phyloP scores from a whole-genome alignment of 2,329 filamentous ascomycete species.

The Alternaria burnsii region DNA sequence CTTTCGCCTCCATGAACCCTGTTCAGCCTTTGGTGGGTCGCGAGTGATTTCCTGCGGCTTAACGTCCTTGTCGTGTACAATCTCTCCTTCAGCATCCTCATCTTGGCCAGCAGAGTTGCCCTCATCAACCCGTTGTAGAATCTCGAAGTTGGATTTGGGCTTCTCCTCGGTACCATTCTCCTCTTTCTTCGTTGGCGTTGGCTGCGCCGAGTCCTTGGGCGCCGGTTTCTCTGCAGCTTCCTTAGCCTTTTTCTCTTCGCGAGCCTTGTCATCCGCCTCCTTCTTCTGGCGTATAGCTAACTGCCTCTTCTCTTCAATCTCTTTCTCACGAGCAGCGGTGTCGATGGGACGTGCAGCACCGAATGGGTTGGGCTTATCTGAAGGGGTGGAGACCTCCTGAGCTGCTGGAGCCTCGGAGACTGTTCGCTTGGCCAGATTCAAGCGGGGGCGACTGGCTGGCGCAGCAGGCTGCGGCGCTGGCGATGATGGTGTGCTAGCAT shows the following conservation, averaged over 20 bases:
- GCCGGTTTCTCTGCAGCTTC: constrained; percentile 65
- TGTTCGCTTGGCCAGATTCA: constrained; percentile 91
- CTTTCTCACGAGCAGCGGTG: constrained; percentile 85
- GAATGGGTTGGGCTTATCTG: constrained; percentile 90
- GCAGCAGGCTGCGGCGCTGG: constrained; percentile 70
- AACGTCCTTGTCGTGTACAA: constrained; percentile 61
- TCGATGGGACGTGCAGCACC: constrained; percentile 94
- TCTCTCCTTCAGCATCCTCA: constrained; percentile 59
- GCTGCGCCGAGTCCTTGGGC: constrained; percentile 59
- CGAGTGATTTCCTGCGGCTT: constrained; percentile 65
- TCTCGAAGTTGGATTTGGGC: constrained; percentile 62
- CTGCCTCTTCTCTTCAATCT: constrained; percentile 88
- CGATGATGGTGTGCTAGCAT: constrained; percentile 78
- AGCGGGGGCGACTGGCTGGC: constrained; percentile 74
- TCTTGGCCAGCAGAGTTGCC: constrained; percentile 53
- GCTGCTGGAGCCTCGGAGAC: constrained; percentile 75
- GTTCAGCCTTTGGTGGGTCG: constrained; percentile 52
- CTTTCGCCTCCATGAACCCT: constrained; percentile 53
- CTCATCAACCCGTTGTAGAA: constrained; percentile 59
- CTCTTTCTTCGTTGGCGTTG: constrained; percentile 43
- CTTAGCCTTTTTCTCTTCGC: constrained; percentile 69
- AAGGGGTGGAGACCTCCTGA: constrained; percentile 49
- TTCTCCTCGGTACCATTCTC: constrained; percentile 53
- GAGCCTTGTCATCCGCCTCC: constrained; percentile 85
- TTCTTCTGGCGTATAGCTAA: constrained; percentile 80